Evolutionary conservation across 257 asterid species (phyloP).

Genomic region (Solanum boliviense): DNA sequence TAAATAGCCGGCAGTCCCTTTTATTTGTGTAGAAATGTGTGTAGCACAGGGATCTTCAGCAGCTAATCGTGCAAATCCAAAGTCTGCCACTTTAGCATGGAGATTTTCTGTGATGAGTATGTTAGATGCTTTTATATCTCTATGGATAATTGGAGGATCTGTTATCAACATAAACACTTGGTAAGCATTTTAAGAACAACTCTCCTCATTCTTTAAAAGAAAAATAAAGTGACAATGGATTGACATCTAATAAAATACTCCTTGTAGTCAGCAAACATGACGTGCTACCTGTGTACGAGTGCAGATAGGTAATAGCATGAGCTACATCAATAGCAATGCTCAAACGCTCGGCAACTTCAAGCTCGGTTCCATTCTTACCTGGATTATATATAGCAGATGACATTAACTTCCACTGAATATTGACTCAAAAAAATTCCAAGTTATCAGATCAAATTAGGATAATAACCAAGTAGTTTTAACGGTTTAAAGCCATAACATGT

Average conservation of each 20-base stretch:
- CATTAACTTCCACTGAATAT: not conserved
- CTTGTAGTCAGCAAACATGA: not conserved
- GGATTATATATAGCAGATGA: constrained; percentile 2
- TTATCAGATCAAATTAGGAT: not conserved
- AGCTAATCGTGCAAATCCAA: constrained; percentile 19
- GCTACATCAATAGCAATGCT: constrained; percentile 66
- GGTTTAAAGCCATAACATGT: not conserved
- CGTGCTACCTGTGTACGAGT: constrained; percentile 47
- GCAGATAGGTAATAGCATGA: constrained; percentile 71
- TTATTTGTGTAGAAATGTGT: constrained; percentile 8
- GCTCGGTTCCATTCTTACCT: constrained; percentile 34
- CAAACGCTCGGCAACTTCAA: constrained; percentile 49
- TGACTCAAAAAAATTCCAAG: not conserved
- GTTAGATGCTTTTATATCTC: constrained; percentile 66
- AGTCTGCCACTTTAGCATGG: constrained; percentile 66
- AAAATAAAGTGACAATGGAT: not conserved
- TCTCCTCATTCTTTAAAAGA: not conserved
- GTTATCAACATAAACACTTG: not conserved
- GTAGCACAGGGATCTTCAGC: not conserved
- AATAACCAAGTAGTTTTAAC: not conserved
- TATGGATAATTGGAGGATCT: constrained; percentile 69
- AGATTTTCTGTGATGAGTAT: constrained; percentile 58
- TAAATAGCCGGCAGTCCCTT: constrained; percentile 72
- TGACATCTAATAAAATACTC: not conserved
- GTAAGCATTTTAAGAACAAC: not conserved